phyloP scores from a whole-genome alignment of 495 filamentous ascomycete genomes.

The Geopyxis carbonaria region DNA sequence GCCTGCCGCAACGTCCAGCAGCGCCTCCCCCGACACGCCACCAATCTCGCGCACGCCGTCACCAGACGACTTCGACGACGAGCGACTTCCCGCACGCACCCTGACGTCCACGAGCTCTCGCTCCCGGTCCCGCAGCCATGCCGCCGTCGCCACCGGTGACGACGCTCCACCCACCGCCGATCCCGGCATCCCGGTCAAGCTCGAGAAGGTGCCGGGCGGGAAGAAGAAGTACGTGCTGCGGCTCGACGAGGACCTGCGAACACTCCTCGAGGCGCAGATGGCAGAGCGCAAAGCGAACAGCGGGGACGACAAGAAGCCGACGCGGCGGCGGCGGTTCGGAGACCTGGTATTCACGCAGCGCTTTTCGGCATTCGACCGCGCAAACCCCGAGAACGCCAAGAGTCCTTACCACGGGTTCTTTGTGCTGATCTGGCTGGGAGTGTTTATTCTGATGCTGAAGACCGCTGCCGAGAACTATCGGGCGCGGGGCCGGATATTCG shows the following conservation, averaged over 20 bases:
- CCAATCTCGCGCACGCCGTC: not conserved
- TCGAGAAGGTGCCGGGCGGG: not conserved
- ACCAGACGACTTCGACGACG: constrained; percentile 3
- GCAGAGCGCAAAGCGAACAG: not conserved
- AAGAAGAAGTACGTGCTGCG: constrained; percentile 1
- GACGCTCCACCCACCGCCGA: not conserved
- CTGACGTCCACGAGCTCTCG: not conserved
- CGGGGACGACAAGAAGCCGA: not conserved
- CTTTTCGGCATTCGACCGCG: constrained; percentile 54
- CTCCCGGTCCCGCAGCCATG: not conserved
- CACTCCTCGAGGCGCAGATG: not conserved
- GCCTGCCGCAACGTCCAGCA: not conserved
- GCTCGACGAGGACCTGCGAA: constrained; percentile 4
- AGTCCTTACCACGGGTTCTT: constrained; percentile 61
- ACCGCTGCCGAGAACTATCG: constrained; percentile 49
- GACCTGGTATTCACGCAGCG: constrained; percentile 46
- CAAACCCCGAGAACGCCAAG: constrained; percentile 38
- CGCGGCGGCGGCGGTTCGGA: constrained; percentile 2
- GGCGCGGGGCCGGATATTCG: constrained; percentile 42
- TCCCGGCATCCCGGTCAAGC: not conserved
- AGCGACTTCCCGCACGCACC: not conserved
- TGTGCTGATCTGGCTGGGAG: constrained; percentile 55
- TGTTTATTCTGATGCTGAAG: constrained; percentile 43
- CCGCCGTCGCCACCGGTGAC: not conserved
- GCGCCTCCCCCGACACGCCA: not conserved